Conservation (phyloP, 345 rosid species). For the Aquilaria yunnanensis region DNA sequence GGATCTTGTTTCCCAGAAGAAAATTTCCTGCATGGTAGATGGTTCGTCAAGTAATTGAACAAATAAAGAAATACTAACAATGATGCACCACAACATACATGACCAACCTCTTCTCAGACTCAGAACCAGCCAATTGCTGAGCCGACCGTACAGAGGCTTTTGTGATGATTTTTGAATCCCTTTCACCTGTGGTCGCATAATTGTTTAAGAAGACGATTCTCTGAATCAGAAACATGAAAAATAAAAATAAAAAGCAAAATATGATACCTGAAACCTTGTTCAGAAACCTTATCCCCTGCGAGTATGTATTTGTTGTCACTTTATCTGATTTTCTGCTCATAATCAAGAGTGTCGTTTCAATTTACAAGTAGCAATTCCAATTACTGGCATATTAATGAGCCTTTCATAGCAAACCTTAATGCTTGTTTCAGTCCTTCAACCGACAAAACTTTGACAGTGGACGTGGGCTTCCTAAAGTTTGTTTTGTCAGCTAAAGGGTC, state of each 20-base stretch:
- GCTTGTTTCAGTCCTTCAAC: constrained; percentile 80
- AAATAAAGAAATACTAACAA: not conserved
- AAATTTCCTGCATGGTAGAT: constrained; percentile 42
- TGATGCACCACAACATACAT: not conserved
- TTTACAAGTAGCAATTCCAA: constrained; percentile 3
- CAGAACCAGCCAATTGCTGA: constrained; percentile 14
- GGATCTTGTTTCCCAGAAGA: constrained; percentile 29
- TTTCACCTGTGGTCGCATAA: constrained; percentile 32
- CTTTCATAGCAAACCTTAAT: constrained; percentile 41
- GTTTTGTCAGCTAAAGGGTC: constrained; percentile 49
- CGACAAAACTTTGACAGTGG: constrained; percentile 58
- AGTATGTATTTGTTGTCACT: constrained; percentile 76
- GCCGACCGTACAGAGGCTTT: constrained; percentile 27
- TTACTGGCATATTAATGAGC: constrained; percentile 5
- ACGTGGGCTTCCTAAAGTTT: constrained; percentile 32
- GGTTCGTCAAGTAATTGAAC: constrained; percentile 12
- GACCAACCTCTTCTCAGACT: constrained; percentile 46
- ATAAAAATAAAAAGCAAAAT: not conserved
- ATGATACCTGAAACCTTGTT: constrained; percentile 65
- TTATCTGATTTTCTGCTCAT: constrained; percentile 67
- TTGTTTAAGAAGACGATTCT: constrained; percentile 1
- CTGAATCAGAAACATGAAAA: not conserved
- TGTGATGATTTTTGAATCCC: constrained; percentile 21
- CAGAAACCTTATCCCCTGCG: constrained; percentile 91
- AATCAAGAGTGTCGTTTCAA: constrained; percentile 9